Evolutionary conservation across 2,329 filamentous ascomycete genomes (phyloP).

Genomic region (Rhynchosporium agropyri): DNA sequence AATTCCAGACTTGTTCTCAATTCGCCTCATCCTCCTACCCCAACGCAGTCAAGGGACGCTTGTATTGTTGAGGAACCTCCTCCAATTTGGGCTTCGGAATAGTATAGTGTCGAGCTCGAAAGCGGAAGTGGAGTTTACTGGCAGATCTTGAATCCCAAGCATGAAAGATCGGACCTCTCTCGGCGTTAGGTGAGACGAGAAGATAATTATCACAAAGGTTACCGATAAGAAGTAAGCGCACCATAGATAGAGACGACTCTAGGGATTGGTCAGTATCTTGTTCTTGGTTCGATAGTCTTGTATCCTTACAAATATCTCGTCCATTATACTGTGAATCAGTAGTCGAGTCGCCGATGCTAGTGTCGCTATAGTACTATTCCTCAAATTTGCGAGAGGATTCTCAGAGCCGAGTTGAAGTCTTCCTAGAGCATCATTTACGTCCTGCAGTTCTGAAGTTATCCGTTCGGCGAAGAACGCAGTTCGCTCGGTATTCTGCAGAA

Average conservation of each 20-base stretch:
- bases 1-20: background rate
- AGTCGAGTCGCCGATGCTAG: background rate
- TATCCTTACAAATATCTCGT: background rate
- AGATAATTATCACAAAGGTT: background rate
- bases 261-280: background rate
- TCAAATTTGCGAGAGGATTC: too few species aligned
- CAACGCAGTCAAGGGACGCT: background rate
- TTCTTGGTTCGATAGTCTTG: background rate
- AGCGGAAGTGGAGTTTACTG: background rate
- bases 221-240: background rate
- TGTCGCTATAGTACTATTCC: too few species aligned
- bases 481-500: too few species aligned
- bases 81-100: background rate
- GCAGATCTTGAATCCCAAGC: background rate
- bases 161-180: background rate
- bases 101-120: background rate
- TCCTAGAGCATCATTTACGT: too few species aligned
- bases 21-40: background rate
- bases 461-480: too few species aligned
- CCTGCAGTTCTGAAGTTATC: too few species aligned
- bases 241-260: background rate
- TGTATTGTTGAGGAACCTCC: background rate
- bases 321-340: background rate
- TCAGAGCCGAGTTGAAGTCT: too few species aligned
- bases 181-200: background rate